Percentiles rank a stretch among this genome's conserved stretches.
phyloP scores from a whole-genome alignment of 2,329 filamentous ascomycete genomes.

The Curvularia eragrostidis region DNA sequence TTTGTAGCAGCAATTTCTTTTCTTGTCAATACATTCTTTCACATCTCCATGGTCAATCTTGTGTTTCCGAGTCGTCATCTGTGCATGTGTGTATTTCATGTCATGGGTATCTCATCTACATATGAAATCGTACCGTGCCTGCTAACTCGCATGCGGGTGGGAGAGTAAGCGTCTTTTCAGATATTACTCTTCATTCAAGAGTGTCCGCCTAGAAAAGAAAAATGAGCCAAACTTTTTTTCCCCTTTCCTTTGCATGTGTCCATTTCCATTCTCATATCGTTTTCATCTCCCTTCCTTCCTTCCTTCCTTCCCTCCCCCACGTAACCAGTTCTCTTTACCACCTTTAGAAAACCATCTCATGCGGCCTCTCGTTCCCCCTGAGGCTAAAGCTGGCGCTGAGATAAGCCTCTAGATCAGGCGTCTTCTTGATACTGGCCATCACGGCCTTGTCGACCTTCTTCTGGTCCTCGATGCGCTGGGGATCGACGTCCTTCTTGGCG shows the following conservation, averaged over 20 bases:
- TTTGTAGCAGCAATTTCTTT: not conserved
- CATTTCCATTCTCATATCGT: no score
- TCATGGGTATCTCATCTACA: conserved; percentile 25
- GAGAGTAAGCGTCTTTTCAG: no score
- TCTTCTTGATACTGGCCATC: conserved; percentile 95
- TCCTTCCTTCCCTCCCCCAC: not conserved
- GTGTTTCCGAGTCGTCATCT: not conserved
- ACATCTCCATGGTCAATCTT: not conserved
- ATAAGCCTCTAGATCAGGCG: conserved; percentile 89
- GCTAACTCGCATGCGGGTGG: not conserved
- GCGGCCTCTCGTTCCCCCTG: conserved; percentile 97
- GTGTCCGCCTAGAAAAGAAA: not conserved
- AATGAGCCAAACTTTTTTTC: not conserved
- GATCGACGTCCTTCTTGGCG: conserved; percentile 90
- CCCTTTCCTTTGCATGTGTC: not conserved
- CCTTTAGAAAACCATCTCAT: conserved; percentile 97
- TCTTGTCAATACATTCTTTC: not conserved
- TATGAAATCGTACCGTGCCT: conserved; percentile 19
- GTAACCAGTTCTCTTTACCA: not conserved
- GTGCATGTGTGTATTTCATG: not conserved
- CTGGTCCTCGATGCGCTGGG: conserved; percentile 92
- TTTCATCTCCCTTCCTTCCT: no score
- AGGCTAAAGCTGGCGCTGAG: conserved; percentile 94
- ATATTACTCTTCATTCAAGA: not conserved
- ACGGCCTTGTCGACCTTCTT: conserved; percentile 97